A percentile compares a stretch with the other conserved stretches of the same genome.
These are phyloP conservation scores for Pseudogymnoascus sp. DNA, from an alignment of 2,329 filamentous ascomycete genomes.

Conservation along the genomic window DNA sequence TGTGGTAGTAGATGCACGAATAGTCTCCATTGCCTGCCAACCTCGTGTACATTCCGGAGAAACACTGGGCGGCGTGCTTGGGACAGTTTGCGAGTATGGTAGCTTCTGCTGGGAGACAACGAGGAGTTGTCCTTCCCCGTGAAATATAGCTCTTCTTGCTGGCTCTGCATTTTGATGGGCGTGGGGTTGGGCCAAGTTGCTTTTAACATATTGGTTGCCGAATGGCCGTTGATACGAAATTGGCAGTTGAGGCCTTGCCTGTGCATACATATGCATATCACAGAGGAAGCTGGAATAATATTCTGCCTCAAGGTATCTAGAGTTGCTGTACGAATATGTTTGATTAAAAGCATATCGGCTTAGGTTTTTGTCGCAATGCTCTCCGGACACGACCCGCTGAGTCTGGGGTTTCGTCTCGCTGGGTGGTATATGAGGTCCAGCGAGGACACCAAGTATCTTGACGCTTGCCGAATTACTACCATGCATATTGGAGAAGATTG, in stretches of 20 bases:
- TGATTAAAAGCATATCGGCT: not conserved
- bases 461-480: not conserved
- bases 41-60: not conserved
- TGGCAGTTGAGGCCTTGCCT: not conserved
- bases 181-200: not conserved
- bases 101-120: not conserved
- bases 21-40: not conserved
- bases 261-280: not conserved
- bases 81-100: not conserved
- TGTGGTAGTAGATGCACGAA: not conserved
- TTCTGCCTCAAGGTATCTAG: not conserved
- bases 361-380: not conserved
- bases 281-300: not conserved
- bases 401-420: not conserved
- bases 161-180: not conserved
- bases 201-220: not conserved
- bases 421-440: not conserved
- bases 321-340: not conserved
- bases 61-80: not conserved
- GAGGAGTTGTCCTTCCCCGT: not conserved
- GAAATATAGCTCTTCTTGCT: not conserved
- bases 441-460: not conserved
- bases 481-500: not conserved
- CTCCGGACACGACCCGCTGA: not conserved
- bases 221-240: not conserved